phyloP scores from a whole-genome alignment of 2,329 filamentous ascomycete species.

The Neopestalotiopsis rosae region DNA sequence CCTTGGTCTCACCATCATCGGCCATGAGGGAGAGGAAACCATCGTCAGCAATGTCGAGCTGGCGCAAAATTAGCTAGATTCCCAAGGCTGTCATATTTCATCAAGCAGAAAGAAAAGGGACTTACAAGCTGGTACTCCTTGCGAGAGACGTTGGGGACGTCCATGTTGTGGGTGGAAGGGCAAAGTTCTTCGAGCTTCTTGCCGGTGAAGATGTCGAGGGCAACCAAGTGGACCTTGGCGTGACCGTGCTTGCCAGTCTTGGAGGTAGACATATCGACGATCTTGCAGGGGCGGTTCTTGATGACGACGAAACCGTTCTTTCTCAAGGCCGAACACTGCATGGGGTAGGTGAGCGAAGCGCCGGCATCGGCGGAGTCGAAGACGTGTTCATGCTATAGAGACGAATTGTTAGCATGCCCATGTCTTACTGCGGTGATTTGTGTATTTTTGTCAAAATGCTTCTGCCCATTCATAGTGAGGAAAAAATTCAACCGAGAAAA shows the following conservation, averaged over 20 bases:
- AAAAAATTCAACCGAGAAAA: not conserved
- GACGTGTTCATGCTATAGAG: constrained; percentile 65
- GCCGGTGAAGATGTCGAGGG: constrained; percentile 98
- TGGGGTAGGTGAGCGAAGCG: constrained; percentile 91
- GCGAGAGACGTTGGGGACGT: constrained; percentile 92
- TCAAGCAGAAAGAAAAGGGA: constrained; percentile 29
- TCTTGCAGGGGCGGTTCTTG: constrained; percentile 99
- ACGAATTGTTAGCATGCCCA: constrained; percentile 19
- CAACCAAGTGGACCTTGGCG: constrained; percentile 99
- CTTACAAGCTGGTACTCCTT: constrained; percentile 94
- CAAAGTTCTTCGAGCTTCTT: constrained; percentile 99
- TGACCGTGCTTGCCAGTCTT: constrained; percentile 99
- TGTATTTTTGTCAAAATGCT: not conserved
- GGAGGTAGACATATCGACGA: constrained; percentile 99
- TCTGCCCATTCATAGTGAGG: not conserved
- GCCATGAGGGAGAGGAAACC: constrained; percentile 94
- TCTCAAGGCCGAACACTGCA: constrained; percentile 99
- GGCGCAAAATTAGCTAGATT: constrained; percentile 26
- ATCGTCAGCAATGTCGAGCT: constrained; percentile 94
- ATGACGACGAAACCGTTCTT: constrained; percentile 99
- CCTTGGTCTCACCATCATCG: constrained; percentile 85
- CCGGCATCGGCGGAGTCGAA: constrained; percentile 97
- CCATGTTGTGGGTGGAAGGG: constrained; percentile 97
- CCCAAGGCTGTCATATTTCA: not conserved
- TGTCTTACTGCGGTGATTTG: not conserved